A percentile compares a stretch with the other conserved stretches of the same genome.
Evolutionary conservation across 257 asterid species (phyloP).

Genomic region (Solanum ossicruentum): DNA sequence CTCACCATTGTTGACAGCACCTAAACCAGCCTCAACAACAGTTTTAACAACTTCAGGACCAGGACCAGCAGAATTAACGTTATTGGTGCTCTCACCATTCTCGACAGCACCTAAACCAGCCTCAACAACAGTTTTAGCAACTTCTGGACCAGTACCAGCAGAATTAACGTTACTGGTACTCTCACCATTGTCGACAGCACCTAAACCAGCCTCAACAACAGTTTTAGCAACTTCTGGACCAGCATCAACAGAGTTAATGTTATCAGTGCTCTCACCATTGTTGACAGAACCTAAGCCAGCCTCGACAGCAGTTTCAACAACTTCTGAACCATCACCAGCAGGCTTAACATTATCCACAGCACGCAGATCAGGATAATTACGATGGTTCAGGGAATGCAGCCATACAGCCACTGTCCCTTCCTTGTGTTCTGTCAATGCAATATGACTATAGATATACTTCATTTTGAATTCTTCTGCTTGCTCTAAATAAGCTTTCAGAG

Average conservation of each 20-base stretch:
- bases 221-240: not conserved
- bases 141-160: not conserved
- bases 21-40: not conserved
- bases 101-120: not conserved
- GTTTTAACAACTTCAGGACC: not conserved
- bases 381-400: constrained; percentile 81
- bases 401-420: constrained; percentile 69
- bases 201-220: not conserved
- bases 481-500: constrained; percentile 53
- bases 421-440: constrained; percentile 66
- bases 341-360: not conserved
- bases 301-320: not conserved
- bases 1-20: not conserved
- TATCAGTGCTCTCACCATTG: not conserved
- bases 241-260: not conserved
- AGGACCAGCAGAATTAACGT: not conserved
- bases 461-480: constrained; percentile 79
- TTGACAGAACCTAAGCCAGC: not conserved
- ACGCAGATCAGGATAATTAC: constrained; percentile 66
- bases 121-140: not conserved
- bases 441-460: constrained; percentile 63
- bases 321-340: not conserved
- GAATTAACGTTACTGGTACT: not conserved
- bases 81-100: not conserved
- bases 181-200: not conserved